Base-by-base conservation (phyloP, 768 basidiomycete species). In the Rhizopogon vinicolor region DNA sequence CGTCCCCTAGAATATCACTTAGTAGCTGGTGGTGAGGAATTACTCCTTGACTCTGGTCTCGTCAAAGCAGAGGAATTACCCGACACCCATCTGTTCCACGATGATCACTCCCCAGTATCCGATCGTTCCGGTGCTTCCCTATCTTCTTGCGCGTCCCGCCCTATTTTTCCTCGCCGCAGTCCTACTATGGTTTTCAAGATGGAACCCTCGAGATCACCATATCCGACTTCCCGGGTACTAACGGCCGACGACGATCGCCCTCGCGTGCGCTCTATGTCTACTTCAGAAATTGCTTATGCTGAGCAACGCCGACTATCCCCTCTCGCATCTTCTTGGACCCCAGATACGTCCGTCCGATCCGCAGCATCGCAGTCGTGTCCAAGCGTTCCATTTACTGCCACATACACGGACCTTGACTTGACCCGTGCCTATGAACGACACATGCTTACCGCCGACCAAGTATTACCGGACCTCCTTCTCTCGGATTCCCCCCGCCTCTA, bases 1-100 rank as follows among this genome's bases (percentile, higher is more conserved):
- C 50, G 19, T n/a, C 7, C 45, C 19, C 29, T 63, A 89, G 89
- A 89, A 62, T 90, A 83, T 63, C 82, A 86, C 64, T 80, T 91
- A 51, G 89, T 91, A 56, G 89, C 89, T 8, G 89, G 89, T 53
- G 87, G 86, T 46, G 89, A 91, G 60, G 89, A 91, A 64, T 75
- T 87, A 29, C 81, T 78, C 60, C 75, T 72, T 29, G 82, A 84
- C 44, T 72, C 70, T 4, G 64, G 72, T 41, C 70, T 78, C n/a
- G 75, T 84, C 57, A 85, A 86, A 66, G 69, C 78, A 9, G 84
- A 87, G 62, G 81, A 85, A 44, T 71, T 73, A 12, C 71, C 67
- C n/a, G 78, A 80, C 53, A 56, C 67, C 4, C 69, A 66, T 55
- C 60, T 69, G 18, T 70, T 59, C 35, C 65, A 63, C 49, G 69